These are phyloP conservation scores for Solanum raphanifolium DNA, from an alignment of 257 asterid genomes.

Conservation along the genomic window DNA sequence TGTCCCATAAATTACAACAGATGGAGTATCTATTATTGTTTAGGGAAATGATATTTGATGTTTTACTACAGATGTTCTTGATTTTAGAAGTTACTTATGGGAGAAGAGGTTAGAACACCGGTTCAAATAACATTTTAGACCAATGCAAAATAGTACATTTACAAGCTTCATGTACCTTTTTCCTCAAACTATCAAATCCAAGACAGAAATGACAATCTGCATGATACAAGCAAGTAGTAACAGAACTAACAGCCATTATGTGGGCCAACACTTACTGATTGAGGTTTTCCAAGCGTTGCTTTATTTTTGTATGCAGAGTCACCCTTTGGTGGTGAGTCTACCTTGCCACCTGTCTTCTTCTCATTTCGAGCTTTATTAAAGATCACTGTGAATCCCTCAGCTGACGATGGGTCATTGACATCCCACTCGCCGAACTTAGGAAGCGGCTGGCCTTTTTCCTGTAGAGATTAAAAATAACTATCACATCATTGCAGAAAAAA, in stretches of 20 bases:
- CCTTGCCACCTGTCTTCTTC: conserved; percentile 45
- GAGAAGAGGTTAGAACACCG: neutral
- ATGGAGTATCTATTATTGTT: neutral
- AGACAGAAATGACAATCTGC: neutral
- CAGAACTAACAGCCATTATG: neutral
- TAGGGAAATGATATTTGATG: neutral
- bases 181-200: neutral
- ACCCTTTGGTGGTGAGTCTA: conserved; percentile 45
- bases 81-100: neutral
- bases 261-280: conserved; percentile 37
- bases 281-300: conserved; percentile 58
- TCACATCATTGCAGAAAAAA: neutral
- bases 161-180: neutral
- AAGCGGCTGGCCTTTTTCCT: conserved; percentile 48
- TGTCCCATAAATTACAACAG: neutral
- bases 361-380: conserved; percentile 58
- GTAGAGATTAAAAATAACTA: neutral
- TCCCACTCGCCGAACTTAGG: conserved; percentile 80
- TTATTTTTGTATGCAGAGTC: conserved; percentile 31
- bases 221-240: neutral
- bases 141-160: neutral
- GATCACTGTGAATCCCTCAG: conserved; percentile 64
- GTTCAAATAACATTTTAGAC: neutral
- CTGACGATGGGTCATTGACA: conserved; percentile 59
- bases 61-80: neutral